A percentile compares a stretch with the other conserved stretches of the same genome.
These are phyloP conservation scores for Russula ochroleuca DNA, from an alignment of 768 basidiomycete genomes.

Conservation along the genomic window DNA sequence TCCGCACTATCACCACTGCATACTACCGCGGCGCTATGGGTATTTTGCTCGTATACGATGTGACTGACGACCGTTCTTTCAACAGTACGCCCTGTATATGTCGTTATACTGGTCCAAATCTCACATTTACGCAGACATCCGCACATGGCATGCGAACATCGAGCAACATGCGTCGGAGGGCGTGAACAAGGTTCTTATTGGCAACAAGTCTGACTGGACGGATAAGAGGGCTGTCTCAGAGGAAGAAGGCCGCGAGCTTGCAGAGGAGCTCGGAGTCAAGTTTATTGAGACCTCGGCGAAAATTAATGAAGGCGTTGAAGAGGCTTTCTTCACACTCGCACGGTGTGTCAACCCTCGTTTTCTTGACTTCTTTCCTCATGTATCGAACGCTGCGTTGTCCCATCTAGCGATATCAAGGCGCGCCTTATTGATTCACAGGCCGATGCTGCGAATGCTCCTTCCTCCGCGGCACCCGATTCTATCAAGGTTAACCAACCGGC, in stretches of 20 bases:
- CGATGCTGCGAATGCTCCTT: slow-evolving; percentile 45
- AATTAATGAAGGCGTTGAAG: slow-evolving; percentile 95
- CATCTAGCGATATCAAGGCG: slow-evolving; percentile 86
- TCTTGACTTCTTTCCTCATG: neutral
- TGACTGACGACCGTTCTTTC: slow-evolving; percentile 92
- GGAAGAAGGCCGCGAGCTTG: slow-evolving; percentile 88
- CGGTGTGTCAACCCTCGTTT: slow-evolving; percentile 51
- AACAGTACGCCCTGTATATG: slow-evolving; percentile 62
- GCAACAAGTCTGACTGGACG: slow-evolving; percentile 98
- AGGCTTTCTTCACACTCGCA: slow-evolving; percentile 96
- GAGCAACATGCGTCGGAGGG: slow-evolving; percentile 99
- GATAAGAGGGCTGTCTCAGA: slow-evolving; percentile 91
- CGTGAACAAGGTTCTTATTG: slow-evolving; percentile 98
- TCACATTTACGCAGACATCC: slow-evolving; percentile 63
- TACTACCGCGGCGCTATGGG: slow-evolving; percentile 99
- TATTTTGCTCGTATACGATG: slow-evolving; percentile 97
- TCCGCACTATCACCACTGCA: slow-evolving; percentile 96
- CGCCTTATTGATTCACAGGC: slow-evolving; percentile 93
- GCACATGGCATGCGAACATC: slow-evolving; percentile 96
- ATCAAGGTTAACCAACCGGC: slow-evolving; percentile 63
- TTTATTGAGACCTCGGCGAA: slow-evolving; percentile 99
- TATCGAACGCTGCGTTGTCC: neutral
- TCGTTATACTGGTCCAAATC: neutral
- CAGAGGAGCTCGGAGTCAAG: slow-evolving; percentile 88
- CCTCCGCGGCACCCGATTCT: slow-evolving; percentile 45